A percentile compares a stretch with the other conserved stretches of the same genome.
Conservation (phyloP, 2,329 filamentous ascomycete species). For the Claviceps africana region DNA sequence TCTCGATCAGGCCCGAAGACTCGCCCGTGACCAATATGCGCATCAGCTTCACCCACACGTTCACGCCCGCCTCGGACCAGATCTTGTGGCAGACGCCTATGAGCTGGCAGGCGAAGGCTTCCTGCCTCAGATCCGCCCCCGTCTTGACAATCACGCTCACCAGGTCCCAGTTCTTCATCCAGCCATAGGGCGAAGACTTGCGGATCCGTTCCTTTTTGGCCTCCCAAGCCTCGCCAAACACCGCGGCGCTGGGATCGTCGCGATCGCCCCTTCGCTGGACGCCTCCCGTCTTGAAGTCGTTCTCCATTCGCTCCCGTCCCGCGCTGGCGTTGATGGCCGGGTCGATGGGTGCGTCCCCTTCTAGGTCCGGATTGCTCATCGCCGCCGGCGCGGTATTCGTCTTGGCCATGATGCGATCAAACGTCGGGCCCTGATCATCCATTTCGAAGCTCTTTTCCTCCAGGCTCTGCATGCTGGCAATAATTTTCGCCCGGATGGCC, state of each 20-base stretch:
- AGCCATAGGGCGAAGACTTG: constrained; percentile 70
- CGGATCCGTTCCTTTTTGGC: constrained; percentile 73
- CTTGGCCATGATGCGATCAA: constrained; percentile 71
- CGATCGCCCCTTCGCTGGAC: constrained; percentile 69
- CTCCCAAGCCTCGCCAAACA: constrained; percentile 77
- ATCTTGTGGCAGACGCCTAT: constrained; percentile 72
- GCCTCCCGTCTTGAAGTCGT: constrained; percentile 75
- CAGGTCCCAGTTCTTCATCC: constrained; percentile 83
- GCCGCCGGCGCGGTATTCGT: constrained; percentile 35
- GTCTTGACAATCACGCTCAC: constrained; percentile 82
- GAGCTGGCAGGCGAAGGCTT: constrained; percentile 76
- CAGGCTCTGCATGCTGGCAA: constrained; percentile 77
- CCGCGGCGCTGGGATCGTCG: constrained; percentile 73
- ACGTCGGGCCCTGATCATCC: constrained; percentile 61
- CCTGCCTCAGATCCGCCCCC: constrained; percentile 67
- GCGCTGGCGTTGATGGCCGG: constrained; percentile 51
- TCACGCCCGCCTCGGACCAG: constrained; percentile 58
- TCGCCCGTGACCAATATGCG: constrained; percentile 75
- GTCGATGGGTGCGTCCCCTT: constrained; percentile 39
- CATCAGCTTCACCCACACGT: constrained; percentile 85
- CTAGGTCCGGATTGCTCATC: constrained; percentile 33
- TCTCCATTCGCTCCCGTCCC: constrained; percentile 74
- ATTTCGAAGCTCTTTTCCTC: constrained; percentile 74
- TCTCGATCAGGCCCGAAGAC: constrained; percentile 73
- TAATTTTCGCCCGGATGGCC: constrained; percentile 73